Conservation (phyloP, 2,329 filamentous ascomycete species). For the Pseudocercospora eumusae region DNA sequence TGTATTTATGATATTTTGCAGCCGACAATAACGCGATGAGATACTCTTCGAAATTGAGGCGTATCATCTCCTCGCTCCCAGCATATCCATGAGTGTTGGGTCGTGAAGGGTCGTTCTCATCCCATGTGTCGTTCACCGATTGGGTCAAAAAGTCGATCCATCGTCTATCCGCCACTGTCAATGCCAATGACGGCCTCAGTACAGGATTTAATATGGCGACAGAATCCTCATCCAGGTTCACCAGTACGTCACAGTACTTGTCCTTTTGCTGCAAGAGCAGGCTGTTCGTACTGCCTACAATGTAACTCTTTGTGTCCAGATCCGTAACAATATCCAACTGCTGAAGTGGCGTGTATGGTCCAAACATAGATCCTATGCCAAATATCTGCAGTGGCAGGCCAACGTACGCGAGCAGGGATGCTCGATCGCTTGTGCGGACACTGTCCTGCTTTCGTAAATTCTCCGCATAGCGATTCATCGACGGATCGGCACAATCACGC, state of each 20-base stretch:
- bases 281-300: conserved; percentile 96
- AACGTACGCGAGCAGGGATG: conserved; percentile 89
- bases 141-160: conserved; percentile 98
- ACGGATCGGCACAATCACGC: conserved; percentile 95
- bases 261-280: conserved; percentile 91
- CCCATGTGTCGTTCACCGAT: conserved; percentile 94
- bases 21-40: conserved; percentile 83
- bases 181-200: conserved; percentile 70
- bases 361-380: conserved; percentile 92
- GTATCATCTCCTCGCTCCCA: conserved; percentile 95
- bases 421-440: conserved; percentile 85
- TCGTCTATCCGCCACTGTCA: conserved; percentile 83
- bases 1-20: conserved; percentile 75
- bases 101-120: conserved; percentile 80
- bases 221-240: conserved; percentile 89
- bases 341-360: conserved; percentile 93
- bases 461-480: conserved; percentile 79
- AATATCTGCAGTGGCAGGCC: conserved; percentile 93
- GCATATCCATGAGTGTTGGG: conserved; percentile 95
- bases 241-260: conserved; percentile 91
- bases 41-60: conserved; percentile 96
- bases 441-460: conserved; percentile 75
- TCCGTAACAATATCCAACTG: conserved; percentile 93
- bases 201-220: conserved; percentile 82
- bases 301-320: conserved; percentile 92